These are phyloP conservation scores for Gossypium thurberi DNA, from an alignment of 345 rosid species.

Conservation along the genomic window DNA sequence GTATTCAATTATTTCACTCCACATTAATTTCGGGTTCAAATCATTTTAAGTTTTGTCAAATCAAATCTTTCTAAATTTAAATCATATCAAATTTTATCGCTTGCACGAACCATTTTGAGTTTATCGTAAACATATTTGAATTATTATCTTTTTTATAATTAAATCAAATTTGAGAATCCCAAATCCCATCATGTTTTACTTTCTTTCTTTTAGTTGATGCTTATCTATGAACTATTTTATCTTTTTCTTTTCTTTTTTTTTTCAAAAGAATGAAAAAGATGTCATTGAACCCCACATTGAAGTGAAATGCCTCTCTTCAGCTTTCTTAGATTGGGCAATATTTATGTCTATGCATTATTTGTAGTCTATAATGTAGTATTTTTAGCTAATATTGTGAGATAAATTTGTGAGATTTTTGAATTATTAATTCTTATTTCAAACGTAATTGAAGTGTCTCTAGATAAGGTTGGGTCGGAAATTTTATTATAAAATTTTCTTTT, in stretches of 20 bases:
- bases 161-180: too few species aligned
- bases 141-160: too few species aligned
- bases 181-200: too few species aligned
- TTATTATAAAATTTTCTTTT: not conserved
- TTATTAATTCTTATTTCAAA: not conserved
- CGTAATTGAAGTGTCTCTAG: not conserved
- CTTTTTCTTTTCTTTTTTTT: not conserved
- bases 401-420: not conserved
- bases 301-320: not conserved
- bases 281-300: not conserved
- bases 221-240: not conserved
- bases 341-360: not conserved
- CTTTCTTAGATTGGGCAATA: not conserved
- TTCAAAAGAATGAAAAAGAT: not conserved
- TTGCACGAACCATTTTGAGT: too few species aligned
- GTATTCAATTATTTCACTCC: too few species aligned
- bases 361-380: too few species aligned
- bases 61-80: too few species aligned
- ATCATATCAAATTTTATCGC: too few species aligned
- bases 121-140: too few species aligned
- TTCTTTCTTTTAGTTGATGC: not conserved
- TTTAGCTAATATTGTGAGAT: not conserved
- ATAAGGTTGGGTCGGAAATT: not conserved
- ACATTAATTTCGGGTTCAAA: too few species aligned
- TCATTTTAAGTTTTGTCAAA: too few species aligned